Evolutionary conservation across 805 yeast genomes (phyloP).

Genomic region (Candida hungchunana): DNA sequence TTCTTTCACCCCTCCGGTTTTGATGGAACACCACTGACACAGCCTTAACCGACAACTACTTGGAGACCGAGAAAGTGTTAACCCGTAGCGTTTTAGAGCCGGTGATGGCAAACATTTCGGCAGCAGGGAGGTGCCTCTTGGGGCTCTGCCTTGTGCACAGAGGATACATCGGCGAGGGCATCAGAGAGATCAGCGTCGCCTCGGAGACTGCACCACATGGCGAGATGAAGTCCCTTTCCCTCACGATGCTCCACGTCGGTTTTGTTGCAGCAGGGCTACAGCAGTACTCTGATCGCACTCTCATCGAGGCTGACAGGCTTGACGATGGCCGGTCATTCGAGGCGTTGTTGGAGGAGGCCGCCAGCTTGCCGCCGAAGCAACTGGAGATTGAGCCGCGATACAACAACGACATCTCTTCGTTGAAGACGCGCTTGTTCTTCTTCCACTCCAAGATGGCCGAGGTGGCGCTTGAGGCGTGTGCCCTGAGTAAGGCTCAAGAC

Average conservation of each 20-base stretch:
- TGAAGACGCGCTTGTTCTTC: slow-evolving; percentile 3
- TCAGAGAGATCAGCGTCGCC: slow-evolving; percentile 12
- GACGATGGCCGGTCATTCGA: background rate
- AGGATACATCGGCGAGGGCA: slow-evolving; percentile 8
- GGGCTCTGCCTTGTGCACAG: slow-evolving; percentile 14
- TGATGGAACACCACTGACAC: slow-evolving; percentile 1
- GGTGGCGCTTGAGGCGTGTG: background rate
- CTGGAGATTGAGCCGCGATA: background rate
- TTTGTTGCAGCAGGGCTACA: slow-evolving; percentile 1
- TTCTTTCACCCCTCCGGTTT: background rate
- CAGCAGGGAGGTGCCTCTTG: slow-evolving; percentile 4
- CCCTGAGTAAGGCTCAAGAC: background rate
- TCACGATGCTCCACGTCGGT: slow-evolving; percentile 7
- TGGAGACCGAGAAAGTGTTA: slow-evolving; percentile 7
- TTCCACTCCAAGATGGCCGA: background rate
- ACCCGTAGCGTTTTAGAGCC: too few relatives aligned
- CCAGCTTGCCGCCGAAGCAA: background rate
- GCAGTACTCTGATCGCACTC: background rate
- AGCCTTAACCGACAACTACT: slow-evolving; percentile 3
- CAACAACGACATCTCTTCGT: background rate
- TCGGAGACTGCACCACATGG: slow-evolving; percentile 1
- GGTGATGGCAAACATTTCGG: too few relatives aligned
- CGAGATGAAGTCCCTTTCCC: background rate
- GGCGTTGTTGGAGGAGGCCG: background rate
- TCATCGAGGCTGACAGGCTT: slow-evolving; percentile 2